phyloP scores from a whole-genome alignment of 495 filamentous ascomycete species.

The Lasiosphaeria miniovina region DNA sequence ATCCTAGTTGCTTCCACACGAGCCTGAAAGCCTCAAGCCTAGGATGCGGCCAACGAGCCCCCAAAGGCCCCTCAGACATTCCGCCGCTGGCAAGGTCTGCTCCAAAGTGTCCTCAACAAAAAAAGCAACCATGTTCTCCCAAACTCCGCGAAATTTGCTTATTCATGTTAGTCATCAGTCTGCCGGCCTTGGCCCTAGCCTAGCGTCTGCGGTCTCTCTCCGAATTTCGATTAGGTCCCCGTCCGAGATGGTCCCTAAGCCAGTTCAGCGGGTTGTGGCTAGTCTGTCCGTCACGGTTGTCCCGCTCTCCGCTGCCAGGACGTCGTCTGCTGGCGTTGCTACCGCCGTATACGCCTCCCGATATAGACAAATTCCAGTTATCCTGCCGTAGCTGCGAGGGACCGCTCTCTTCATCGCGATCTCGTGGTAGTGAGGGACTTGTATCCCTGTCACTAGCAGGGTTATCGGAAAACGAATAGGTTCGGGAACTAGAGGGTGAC shows the following conservation, averaged over 20 bases:
- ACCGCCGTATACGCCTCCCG: neutral
- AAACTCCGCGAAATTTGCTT: neutral
- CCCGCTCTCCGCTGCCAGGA: conserved; percentile 1
- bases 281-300: conserved; percentile 1
- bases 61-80: too few relatives aligned
- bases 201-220: conserved; percentile 16
- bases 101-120: too few relatives aligned
- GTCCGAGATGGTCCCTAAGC: conserved; percentile 25
- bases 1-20: too few relatives aligned
- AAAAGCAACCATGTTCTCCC: neutral
- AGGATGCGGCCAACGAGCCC: too few relatives aligned
- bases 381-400: neutral
- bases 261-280: conserved; percentile 18
- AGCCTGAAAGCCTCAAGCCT: too few relatives aligned
- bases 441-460: neutral
- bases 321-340: neutral
- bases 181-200: neutral
- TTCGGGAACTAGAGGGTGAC: conserved; percentile 14
- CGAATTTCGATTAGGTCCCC: conserved; percentile 9
- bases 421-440: neutral
- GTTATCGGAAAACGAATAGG: neutral
- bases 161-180: neutral
- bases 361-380: neutral
- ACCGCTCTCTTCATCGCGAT: neutral
- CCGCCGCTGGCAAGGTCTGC: too few relatives aligned